Evolutionary conservation across 1,284 basidiomycete genomes (phyloP), one percentile per base, ranked within the genome.

Genomic region (Trametes pubescens): DNA sequence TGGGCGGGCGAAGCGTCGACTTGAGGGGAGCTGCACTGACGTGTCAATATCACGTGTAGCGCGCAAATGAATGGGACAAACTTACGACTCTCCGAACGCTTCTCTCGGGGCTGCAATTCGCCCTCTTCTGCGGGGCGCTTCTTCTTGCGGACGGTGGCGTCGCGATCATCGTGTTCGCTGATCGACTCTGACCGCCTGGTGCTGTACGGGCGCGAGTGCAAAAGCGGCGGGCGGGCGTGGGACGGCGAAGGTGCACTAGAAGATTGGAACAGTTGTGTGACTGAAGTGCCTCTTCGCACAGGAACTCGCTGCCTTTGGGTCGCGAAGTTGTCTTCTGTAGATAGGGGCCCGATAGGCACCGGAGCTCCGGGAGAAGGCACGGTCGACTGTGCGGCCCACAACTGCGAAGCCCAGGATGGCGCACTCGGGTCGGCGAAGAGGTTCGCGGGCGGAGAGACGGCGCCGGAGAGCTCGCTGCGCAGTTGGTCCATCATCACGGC

Each of bases 1-100:
- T 96, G 49, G 96, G 96, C 37, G 94, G 95, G 64, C 91, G 90
- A 62, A 98, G 83, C 29, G 84, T 77, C 57, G 91, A 90, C 77
- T 89, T 91, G 67, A 82, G 77, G 55, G 86, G 88, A 74, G 78
- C 82, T 83, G 74, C 48, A 60, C 60, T 59, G 59, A 70, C 67
- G 64, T 67, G 71, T 74, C 59, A 69, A 61, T 64, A 64, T 59
- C 64, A 62, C 62, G 70, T 71, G 67, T 64, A 61, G 47, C 35
- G 40, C 40, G 37, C 35, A 52, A 58, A 51, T 64, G 62, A 65
- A 64, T 60, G 60, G 46, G 52, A 55, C 46, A 56, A 49, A 72
- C 71, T 69, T 68, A 75, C 73, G 66, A 61, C 69, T 72, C 59
- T 76, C 76, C 37, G 69, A 68, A 52, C 64, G 72, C 67, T 77